Percentiles rank a stretch among this genome's conserved stretches.
These are phyloP conservation scores for Xylaria sp. DNA, from an alignment of 2,329 filamentous ascomycete genomes.

Conservation along the genomic window DNA sequence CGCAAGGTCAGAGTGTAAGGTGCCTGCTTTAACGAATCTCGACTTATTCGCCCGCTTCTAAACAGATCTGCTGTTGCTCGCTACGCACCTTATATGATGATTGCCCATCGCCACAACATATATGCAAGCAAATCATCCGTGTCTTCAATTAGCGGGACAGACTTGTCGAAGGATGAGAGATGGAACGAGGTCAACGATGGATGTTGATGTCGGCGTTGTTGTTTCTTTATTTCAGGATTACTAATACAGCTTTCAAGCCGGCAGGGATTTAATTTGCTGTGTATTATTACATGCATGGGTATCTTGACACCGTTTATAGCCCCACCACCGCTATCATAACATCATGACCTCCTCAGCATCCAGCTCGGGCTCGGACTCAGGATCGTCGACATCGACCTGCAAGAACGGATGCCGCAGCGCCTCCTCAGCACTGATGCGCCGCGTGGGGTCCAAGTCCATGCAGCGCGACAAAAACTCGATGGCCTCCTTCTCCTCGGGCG, in stretches of 20 bases:
- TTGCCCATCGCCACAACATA: background rate
- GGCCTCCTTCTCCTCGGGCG: slow-evolving; percentile 76
- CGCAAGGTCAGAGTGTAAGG: background rate
- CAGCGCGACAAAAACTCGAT: slow-evolving; percentile 77
- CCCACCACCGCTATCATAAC: slow-evolving; percentile 40
- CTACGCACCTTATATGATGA: too few relatives aligned
- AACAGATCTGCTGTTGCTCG: background rate
- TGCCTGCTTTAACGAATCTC: background rate
- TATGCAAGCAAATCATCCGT: background rate
- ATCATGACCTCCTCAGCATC: slow-evolving; percentile 55
- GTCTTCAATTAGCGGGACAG: background rate
- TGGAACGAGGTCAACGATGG: background rate
- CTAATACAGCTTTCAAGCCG: background rate
- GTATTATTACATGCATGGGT: slow-evolving; percentile 32
- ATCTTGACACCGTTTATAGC: slow-evolving; percentile 21
- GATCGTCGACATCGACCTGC: slow-evolving; percentile 49
- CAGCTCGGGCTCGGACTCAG: slow-evolving; percentile 42
- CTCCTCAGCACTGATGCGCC: slow-evolving; percentile 78
- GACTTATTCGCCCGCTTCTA: background rate
- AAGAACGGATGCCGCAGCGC: slow-evolving; percentile 80
- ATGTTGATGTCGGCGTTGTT: background rate
- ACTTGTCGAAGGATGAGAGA: background rate
- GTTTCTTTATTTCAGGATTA: background rate
- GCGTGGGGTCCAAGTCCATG: slow-evolving; percentile 79
- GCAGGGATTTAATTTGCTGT: background rate